phyloP scores from a whole-genome alignment of 2,329 filamentous ascomycete genomes.

The Stachybotrys elegans region DNA sequence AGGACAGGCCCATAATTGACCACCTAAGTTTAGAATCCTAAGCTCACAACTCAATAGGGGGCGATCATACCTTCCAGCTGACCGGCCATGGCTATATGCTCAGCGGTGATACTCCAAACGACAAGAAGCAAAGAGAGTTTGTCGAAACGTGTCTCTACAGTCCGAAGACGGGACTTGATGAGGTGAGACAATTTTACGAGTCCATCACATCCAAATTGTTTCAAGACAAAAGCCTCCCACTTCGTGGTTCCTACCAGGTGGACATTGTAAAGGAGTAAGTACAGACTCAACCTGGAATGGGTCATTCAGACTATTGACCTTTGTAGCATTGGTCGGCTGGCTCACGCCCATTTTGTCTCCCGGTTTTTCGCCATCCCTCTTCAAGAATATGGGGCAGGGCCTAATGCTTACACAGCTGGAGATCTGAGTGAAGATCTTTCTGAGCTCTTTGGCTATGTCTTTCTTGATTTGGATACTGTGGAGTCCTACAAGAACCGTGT shows the following conservation, averaged over 20 bases:
- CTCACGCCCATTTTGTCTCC: constrained; percentile 46
- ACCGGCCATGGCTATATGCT: constrained; percentile 18
- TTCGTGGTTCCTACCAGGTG: constrained; percentile 24
- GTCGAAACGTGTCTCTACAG: constrained; percentile 12
- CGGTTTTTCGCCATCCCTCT: constrained; percentile 47
- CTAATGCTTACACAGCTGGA: constrained; percentile 30
- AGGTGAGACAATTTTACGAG: constrained; percentile 17
- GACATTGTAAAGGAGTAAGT: constrained; percentile 18
- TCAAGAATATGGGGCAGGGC: constrained; percentile 3
- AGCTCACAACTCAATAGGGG: constrained; percentile 11
- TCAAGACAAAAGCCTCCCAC: constrained; percentile 18
- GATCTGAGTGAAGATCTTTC: constrained; percentile 36
- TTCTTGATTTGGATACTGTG: constrained; percentile 44
- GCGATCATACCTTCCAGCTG: constrained; percentile 15
- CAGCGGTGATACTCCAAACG: constrained; percentile 10
- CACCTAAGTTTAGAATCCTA: neutral
- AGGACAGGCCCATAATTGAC: too few species aligned
- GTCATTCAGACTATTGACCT: constrained; percentile 1
- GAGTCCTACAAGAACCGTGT: constrained; percentile 30
- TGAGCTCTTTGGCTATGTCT: constrained; percentile 48
- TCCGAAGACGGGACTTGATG: constrained; percentile 10
- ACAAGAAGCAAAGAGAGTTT: constrained; percentile 10
- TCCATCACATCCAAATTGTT: constrained; percentile 19
- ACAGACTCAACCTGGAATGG: neutral
- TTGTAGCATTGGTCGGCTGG: constrained; percentile 38